phyloP scores from a whole-genome alignment of 148 eudicot genomes.

The Rhododendron williamsianum region DNA sequence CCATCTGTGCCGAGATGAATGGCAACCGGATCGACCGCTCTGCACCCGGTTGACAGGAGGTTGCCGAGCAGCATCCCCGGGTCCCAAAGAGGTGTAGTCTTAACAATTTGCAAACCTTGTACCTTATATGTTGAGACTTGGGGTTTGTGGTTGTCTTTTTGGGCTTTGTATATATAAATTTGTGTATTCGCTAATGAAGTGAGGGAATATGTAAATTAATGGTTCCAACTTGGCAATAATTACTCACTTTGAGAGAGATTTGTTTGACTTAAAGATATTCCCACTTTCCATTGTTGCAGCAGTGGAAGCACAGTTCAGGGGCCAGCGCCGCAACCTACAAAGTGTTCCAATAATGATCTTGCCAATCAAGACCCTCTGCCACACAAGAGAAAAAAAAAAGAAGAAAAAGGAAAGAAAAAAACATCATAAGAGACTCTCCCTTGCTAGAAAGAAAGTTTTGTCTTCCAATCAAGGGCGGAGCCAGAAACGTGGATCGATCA shows the following conservation, averaged over 20 bases:
- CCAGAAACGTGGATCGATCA: neutral
- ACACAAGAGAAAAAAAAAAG: neutral
- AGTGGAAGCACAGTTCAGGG: slow-evolving; percentile 5
- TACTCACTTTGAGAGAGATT: neutral
- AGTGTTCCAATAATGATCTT: neutral
- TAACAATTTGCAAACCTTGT: no score
- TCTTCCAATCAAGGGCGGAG: neutral
- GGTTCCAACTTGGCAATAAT: neutral
- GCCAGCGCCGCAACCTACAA: slow-evolving; percentile 2
- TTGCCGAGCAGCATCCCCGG: no score
- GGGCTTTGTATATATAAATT: no score
- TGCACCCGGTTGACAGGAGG: no score
- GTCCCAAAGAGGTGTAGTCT: no score
- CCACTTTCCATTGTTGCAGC: neutral
- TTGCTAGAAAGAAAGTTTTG: neutral
- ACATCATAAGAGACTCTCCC: neutral
- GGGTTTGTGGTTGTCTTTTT: no score
- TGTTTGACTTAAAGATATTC: neutral
- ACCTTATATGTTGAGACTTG: no score
- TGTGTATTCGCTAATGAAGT: neutral
- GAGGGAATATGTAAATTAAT: neutral
- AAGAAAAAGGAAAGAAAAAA: neutral
- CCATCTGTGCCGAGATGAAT: no score
- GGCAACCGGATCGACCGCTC: no score
- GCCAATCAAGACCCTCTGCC: neutral